phyloP scores from a whole-genome alignment of 148 eudicot species.

The Vaccinium vitisidaea region DNA sequence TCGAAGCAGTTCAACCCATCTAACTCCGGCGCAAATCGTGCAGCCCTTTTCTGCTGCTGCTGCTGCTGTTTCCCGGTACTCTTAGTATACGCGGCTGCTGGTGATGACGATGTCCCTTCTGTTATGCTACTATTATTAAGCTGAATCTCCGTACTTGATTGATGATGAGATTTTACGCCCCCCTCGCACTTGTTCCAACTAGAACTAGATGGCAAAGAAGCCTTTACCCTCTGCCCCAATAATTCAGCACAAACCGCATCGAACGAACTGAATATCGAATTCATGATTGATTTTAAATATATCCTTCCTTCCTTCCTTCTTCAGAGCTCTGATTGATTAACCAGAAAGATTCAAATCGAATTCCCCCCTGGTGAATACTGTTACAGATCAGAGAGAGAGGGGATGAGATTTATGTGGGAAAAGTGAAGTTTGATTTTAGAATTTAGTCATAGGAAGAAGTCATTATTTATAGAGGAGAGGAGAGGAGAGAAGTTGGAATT shows the following conservation, averaged over 20 bases:
- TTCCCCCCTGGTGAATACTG: too few species aligned
- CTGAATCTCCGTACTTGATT: neutral
- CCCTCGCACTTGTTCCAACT: neutral
- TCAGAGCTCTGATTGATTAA: neutral
- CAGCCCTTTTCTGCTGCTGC: neutral
- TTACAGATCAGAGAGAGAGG: neutral
- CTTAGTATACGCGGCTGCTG: neutral
- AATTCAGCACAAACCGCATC: constrained; percentile 35
- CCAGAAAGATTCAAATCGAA: neutral
- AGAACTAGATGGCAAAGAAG: neutral
- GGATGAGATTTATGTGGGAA: neutral
- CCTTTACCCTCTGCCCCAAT: constrained; percentile 19
- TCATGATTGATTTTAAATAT: constrained; percentile 20
- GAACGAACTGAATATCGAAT: constrained; percentile 44
- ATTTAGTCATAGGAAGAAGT: neutral
- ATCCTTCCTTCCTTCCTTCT: too few species aligned
- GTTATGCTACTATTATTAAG: neutral
- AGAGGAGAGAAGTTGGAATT: neutral
- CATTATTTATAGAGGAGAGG: neutral
- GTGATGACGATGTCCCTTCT: neutral
- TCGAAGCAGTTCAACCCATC: constrained; percentile 43
- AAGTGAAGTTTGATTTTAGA: neutral
- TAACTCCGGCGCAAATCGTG: constrained; percentile 35
- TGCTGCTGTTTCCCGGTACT: neutral
- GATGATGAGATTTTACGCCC: neutral